Base-by-base conservation (phyloP, 208 protist genomes). In the Wallacemonas sp. region DNA sequence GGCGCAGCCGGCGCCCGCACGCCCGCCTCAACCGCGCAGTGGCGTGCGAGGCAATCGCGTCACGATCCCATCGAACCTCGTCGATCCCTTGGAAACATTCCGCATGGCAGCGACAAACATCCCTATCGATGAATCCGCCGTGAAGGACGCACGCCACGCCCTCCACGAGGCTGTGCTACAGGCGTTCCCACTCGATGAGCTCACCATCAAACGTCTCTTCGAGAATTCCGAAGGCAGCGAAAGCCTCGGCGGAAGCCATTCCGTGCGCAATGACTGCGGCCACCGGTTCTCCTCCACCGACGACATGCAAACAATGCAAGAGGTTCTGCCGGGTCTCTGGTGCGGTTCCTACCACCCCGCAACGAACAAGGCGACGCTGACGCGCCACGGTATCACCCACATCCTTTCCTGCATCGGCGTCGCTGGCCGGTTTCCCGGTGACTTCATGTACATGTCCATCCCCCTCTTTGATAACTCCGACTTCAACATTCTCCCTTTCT, bases 261-360 rank as follows among this genome's bases (percentile, higher is more conserved):
- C 29, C n/a, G 5, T 36, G 8, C 44, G 39, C 45, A 66, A 30
- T 54, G 71, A 62, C 55, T 44, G 5, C 29, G 55, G 39, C 4
- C 55, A 62, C 15, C 55, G 39, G 12, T 48, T 62, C 36, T 50
- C 55, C 10, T 62, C 55, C 26, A 44, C 55, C 12, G 38, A 62
- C 36, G 39, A 46, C 30, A 30, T 81, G 52, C 44, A 78, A 33
- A 59, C 63, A 29, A 91, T 95, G 89, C 86, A 95, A 53, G 74
- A 91, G 66, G 77, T 95, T 39, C 50, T 92, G 6, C 79, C 83
- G 12, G 85, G 89, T 0, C 71, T 95, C 37, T 95, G 79, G 76
- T 80, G 87, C 42, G 85, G 89, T n/a, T 85, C 79, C 5, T 92
- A 87, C 63, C 79, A 85, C 65, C 79, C 79, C 2, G 78, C 83